These are phyloP conservation scores for Trichosphaerium sp. DNA, from an alignment of 78 protist genomes.

Conservation along the genomic window DNA sequence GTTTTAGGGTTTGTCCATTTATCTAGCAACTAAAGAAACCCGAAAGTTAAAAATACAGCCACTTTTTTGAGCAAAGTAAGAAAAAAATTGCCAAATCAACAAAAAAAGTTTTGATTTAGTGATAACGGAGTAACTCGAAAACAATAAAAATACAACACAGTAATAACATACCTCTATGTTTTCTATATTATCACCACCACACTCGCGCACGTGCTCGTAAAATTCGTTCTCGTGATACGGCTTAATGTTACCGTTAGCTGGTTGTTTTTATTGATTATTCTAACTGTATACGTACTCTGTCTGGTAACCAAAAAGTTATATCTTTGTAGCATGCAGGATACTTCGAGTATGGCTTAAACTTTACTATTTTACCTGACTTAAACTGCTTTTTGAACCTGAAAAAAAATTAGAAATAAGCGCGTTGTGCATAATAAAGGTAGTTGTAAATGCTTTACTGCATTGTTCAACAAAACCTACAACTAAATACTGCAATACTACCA, in stretches of 20 bases:
- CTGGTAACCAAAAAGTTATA: slow-evolving; percentile 65
- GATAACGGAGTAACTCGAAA: background rate
- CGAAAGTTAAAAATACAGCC: background rate
- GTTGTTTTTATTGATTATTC: too few species aligned
- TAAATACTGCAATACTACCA: slow-evolving; percentile 59
- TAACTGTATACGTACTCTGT: background rate
- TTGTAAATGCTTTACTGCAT: background rate
- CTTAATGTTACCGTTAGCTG: too few species aligned
- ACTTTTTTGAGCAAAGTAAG: too few species aligned
- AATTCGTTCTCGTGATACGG: slow-evolving; percentile 59
- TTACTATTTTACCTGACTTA: background rate
- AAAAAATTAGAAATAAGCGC: too few species aligned
- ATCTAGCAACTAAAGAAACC: slow-evolving; percentile 35
- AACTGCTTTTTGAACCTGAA: slow-evolving; percentile 24
- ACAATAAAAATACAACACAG: background rate
- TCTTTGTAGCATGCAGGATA: slow-evolving; percentile 68
- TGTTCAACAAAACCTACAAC: slow-evolving; percentile 20
- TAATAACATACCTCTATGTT: slow-evolving; percentile 8
- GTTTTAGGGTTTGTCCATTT: slow-evolving; percentile 62
- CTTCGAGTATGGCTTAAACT: slow-evolving; percentile 29
- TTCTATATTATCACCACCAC: slow-evolving; percentile 78
- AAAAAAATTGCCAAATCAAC: background rate
- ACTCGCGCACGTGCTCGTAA: slow-evolving; percentile 53
- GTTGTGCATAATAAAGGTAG: background rate
- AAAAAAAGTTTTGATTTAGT: background rate